phyloP scores from a whole-genome alignment of 2,329 filamentous ascomycete genomes.

The Aquanectria penicillioides region DNA sequence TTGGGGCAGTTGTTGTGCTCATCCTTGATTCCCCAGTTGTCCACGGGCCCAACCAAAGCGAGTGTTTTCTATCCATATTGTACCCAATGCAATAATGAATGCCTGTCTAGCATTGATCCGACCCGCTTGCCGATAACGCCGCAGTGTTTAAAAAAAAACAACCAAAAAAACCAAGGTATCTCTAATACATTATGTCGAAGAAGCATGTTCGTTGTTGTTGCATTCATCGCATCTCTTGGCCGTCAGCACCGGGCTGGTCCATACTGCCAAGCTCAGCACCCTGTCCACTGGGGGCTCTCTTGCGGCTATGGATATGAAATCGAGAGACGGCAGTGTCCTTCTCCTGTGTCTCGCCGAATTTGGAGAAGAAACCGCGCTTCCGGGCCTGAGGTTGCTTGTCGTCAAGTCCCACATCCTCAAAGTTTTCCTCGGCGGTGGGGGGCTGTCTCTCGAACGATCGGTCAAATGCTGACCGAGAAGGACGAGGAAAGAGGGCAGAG shows the following conservation, averaged over 20 bases:
- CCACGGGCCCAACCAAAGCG: conserved; percentile 22
- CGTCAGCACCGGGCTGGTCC: conserved; percentile 50
- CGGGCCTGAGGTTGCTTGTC: conserved; percentile 63
- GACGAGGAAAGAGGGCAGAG: conserved; percentile 71
- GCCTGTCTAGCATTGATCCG: conserved; percentile 36
- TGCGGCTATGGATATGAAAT: conserved; percentile 77
- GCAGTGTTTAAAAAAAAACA: too few species aligned
- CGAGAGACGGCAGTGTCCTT: conserved; percentile 57
- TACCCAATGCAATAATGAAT: conserved; percentile 37
- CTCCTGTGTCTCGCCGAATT: conserved; percentile 71
- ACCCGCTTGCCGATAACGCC: conserved; percentile 40
- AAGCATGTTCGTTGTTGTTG: conserved; percentile 13
- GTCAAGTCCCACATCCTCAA: conserved; percentile 92
- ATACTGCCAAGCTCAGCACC: conserved; percentile 78
- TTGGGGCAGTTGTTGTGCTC: conserved; percentile 8
- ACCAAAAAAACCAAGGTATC: conserved; percentile 38
- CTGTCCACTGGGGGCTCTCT: conserved; percentile 72
- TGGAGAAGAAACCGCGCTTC: conserved; percentile 79
- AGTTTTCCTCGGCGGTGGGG: conserved; percentile 79
- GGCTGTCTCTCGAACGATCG: conserved; percentile 67
- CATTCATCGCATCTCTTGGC: conserved; percentile 39
- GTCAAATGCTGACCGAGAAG: conserved; percentile 69
- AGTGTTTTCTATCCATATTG: conserved; percentile 26
- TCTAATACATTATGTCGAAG: conserved; percentile 40
- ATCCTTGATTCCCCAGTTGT: conserved; percentile 11